Evolutionary conservation across 768 basidiomycete genomes (phyloP).

Genomic region (Coprinopsis marcescibilis): DNA sequence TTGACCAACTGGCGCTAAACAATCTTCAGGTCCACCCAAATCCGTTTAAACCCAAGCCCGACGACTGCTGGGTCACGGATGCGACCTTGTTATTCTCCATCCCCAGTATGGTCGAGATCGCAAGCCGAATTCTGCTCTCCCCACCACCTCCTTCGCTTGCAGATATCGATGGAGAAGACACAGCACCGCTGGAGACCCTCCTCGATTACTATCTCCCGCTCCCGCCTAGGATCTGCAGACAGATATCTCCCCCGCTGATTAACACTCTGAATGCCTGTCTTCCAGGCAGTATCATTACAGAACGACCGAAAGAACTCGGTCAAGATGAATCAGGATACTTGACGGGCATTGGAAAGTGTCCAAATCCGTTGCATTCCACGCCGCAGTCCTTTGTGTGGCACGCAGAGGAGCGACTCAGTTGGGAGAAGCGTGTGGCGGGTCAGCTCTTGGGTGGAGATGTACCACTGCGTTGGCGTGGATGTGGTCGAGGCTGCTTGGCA

Average conservation of each 20-base stretch:
- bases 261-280: constrained; percentile 30
- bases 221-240: constrained; percentile 15
- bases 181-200: constrained; percentile 17
- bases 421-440: constrained; percentile 53
- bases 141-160: constrained; percentile 15
- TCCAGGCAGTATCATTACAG: constrained; percentile 29
- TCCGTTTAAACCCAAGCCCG: constrained; percentile 37
- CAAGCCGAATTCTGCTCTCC: constrained; percentile 28
- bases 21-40: constrained; percentile 51
- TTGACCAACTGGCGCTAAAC: constrained; percentile 37
- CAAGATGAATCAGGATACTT: constrained; percentile 18
- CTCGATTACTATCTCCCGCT: constrained; percentile 35
- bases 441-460: constrained; percentile 47
- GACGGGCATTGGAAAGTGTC: constrained; percentile 39
- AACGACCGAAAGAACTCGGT: constrained; percentile 15
- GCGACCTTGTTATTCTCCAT: constrained; percentile 18
- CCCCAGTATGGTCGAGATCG: constrained; percentile 29
- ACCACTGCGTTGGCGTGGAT: constrained; percentile 66
- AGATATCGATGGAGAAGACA: constrained; percentile 7
- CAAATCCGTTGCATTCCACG: constrained; percentile 37
- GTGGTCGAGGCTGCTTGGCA: constrained; percentile 53
- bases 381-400: constrained; percentile 45
- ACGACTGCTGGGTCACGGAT: constrained; percentile 19
- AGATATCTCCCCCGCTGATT: constrained; percentile 26
- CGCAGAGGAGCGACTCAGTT: constrained; percentile 59